These are phyloP conservation scores for Ophiocordyceps camponoti-leonardi DNA, from an alignment of 2,329 filamentous ascomycete genomes.

Conservation along the genomic window DNA sequence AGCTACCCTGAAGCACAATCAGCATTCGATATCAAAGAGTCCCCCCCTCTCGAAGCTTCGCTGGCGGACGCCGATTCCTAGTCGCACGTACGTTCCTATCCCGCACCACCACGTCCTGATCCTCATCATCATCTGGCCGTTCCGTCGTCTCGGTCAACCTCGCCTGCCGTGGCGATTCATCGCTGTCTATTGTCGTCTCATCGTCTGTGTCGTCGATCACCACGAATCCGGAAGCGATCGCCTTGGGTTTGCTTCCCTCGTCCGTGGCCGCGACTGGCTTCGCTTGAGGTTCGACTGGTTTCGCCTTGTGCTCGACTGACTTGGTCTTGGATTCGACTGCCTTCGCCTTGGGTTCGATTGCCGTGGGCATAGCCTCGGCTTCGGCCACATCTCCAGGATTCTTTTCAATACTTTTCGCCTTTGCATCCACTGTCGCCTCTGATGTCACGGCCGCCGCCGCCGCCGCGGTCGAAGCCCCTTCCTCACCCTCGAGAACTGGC, in stretches of 20 bases:
- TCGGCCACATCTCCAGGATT: not conserved
- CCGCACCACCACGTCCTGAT: conserved; percentile 14
- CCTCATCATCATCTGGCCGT: conserved; percentile 10
- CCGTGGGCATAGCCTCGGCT: not conserved
- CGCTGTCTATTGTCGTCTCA: not conserved
- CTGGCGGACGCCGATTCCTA: conserved; percentile 16
- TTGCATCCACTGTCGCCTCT: not conserved
- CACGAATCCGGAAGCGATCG: conserved; percentile 2
- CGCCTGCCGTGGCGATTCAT: not conserved
- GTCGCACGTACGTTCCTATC: conserved; percentile 9
- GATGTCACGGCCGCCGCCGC: not conserved
- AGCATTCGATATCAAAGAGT: conserved; percentile 7
- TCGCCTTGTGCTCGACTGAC: not conserved
- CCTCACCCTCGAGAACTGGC: not conserved
- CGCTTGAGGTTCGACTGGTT: not conserved
- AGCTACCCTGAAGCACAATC: too few relatives aligned
- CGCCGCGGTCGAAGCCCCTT: not conserved
- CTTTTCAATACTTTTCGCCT: not conserved
- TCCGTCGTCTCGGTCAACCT: not conserved
- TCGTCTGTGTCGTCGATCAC: conserved; percentile 15
- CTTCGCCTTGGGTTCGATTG: not conserved
- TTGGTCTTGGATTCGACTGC: not conserved
- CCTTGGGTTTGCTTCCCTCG: not conserved
- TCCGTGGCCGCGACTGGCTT: not conserved
- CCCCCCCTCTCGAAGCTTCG: conserved; percentile 18